phyloP scores from a whole-genome alignment of 2,329 filamentous ascomycete genomes.

The Aspergillus amoenus region DNA sequence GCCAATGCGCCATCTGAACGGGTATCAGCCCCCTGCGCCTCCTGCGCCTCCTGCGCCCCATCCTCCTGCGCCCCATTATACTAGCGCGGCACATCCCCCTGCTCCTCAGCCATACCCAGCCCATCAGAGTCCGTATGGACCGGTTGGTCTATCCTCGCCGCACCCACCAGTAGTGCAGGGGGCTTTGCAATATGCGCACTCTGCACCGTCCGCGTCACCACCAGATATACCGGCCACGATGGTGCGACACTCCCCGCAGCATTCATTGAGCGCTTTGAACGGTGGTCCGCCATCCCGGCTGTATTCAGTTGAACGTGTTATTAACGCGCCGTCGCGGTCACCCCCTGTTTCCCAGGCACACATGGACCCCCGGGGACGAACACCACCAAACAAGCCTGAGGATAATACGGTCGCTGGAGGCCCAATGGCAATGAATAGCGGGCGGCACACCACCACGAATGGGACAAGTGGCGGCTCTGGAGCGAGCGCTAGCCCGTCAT shows the following conservation, averaged over 20 bases:
- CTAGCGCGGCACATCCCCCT: slow-evolving; percentile 33
- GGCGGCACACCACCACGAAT: slow-evolving; percentile 28
- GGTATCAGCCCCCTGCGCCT: slow-evolving; percentile 34
- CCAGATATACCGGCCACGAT: slow-evolving; percentile 38
- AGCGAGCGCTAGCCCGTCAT: slow-evolving; percentile 74
- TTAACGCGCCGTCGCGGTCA: slow-evolving; percentile 35
- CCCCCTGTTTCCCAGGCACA: slow-evolving; percentile 36
- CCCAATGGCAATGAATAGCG: slow-evolving; percentile 26
- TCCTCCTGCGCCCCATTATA: slow-evolving; percentile 25
- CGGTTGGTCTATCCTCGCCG: slow-evolving; percentile 34
- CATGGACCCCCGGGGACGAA: slow-evolving; percentile 35
- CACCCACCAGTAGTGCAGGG: slow-evolving; percentile 32
- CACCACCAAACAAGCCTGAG: slow-evolving; percentile 31
- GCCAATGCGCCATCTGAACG: slow-evolving; percentile 54
- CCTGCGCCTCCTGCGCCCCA: slow-evolving; percentile 17
- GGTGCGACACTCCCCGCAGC: slow-evolving; percentile 38
- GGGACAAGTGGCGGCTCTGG: slow-evolving; percentile 45
- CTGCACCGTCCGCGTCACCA: slow-evolving; percentile 37
- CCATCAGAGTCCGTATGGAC: slow-evolving; percentile 41
- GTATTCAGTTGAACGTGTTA: slow-evolving; percentile 39
- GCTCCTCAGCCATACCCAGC: slow-evolving; percentile 35
- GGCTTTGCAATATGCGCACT: slow-evolving; percentile 36
- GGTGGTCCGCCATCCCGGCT: slow-evolving; percentile 37
- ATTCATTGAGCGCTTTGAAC: slow-evolving; percentile 35
- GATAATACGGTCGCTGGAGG: slow-evolving; percentile 26